Evolutionary conservation across 2,329 filamentous ascomycete genomes (phyloP).

Genomic region (Botrytis porri): DNA sequence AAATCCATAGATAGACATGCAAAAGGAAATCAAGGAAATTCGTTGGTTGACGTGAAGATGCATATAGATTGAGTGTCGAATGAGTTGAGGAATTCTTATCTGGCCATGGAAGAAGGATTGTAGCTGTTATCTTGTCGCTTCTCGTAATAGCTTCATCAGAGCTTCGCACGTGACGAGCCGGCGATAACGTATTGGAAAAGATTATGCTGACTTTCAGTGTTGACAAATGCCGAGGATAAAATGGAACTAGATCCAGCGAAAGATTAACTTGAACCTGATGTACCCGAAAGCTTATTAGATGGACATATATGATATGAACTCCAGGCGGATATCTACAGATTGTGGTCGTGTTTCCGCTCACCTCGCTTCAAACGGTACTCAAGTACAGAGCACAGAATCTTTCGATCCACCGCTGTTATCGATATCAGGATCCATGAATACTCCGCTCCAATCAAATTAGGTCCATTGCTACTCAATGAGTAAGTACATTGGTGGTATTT

Average conservation of each 20-base stretch:
- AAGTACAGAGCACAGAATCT: background rate
- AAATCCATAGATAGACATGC: background rate
- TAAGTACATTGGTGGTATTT: background rate
- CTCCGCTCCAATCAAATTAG: background rate
- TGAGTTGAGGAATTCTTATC: slow-evolving; percentile 18
- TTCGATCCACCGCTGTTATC: slow-evolving; percentile 5
- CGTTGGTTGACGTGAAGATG: slow-evolving; percentile 1
- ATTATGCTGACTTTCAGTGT: background rate
- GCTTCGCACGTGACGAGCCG: slow-evolving; percentile 10
- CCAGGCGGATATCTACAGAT: background rate
- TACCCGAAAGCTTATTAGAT: background rate
- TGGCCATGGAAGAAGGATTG: slow-evolving; percentile 10
- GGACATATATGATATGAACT: background rate
- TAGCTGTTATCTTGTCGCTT: slow-evolving; percentile 18
- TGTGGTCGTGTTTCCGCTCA: background rate
- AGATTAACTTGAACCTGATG: background rate
- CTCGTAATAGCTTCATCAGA: slow-evolving; percentile 19
- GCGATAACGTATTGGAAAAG: slow-evolving; percentile 3
- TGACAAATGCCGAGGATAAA: background rate
- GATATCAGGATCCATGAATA: background rate
- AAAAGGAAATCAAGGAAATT: background rate
- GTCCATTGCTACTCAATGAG: background rate
- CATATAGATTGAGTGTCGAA: background rate
- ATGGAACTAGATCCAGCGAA: background rate
- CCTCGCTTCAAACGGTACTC: background rate